A percentile compares a stretch with the other conserved stretches of the same genome.
Conservation (phyloP, 768 basidiomycete species). For the Lactifluus rugatus region DNA sequence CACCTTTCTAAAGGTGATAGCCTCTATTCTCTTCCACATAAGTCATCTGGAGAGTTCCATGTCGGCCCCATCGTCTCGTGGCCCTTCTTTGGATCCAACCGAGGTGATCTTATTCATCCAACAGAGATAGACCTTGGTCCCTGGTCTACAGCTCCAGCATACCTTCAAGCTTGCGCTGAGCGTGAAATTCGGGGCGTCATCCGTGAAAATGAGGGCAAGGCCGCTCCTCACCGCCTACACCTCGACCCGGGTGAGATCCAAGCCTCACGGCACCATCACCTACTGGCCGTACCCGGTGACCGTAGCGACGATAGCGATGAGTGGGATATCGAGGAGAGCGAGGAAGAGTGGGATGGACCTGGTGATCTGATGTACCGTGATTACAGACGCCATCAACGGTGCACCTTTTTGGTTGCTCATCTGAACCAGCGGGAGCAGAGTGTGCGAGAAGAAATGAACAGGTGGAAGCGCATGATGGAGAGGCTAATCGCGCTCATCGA, state of each 20-base stretch:
- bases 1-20: not conserved
- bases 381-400: constrained; percentile 71
- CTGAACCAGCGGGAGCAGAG: constrained; percentile 49
- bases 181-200: constrained; percentile 71
- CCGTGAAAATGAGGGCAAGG: constrained; percentile 67
- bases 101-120: constrained; percentile 62
- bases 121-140: constrained; percentile 73
- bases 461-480: constrained; percentile 65
- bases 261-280: constrained; percentile 58
- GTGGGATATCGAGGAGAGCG: constrained; percentile 71
- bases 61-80: constrained; percentile 81
- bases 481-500: constrained; percentile 32
- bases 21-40: constrained; percentile 6
- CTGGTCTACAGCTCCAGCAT: constrained; percentile 50
- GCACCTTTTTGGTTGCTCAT: constrained; percentile 70
- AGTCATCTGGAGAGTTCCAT: constrained; percentile 34
- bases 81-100: constrained; percentile 82
- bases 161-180: constrained; percentile 53
- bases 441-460: constrained; percentile 59
- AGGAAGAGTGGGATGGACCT: constrained; percentile 62
- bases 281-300: constrained; percentile 60
- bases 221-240: constrained; percentile 67
- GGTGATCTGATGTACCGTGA: constrained; percentile 75
- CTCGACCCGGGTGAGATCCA: constrained; percentile 72
- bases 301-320: constrained; percentile 70